Conservation (phyloP, 202 grass and related monocot species). For the Panicum hallii region DNA sequence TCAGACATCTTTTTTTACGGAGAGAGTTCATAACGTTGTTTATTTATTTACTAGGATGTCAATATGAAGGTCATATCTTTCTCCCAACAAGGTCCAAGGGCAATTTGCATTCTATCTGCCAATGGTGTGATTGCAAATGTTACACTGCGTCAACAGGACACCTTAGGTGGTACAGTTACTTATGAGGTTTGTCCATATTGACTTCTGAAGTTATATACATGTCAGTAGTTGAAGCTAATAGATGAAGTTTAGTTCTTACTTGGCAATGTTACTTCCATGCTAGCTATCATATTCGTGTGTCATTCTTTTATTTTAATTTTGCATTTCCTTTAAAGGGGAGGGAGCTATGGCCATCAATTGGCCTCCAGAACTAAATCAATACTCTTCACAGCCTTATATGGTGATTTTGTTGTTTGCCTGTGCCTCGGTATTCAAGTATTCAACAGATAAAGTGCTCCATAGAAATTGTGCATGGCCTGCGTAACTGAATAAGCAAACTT, state of each 20-base stretch:
- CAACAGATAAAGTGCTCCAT: neutral
- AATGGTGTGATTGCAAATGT: constrained; percentile 84
- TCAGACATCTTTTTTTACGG: neutral
- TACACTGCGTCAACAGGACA: constrained; percentile 71
- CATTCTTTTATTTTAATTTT: neutral
- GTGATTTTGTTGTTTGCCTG: neutral
- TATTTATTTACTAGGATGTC: constrained; percentile 62
- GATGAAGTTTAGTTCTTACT: neutral
- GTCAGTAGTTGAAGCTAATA: neutral
- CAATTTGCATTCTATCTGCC: constrained; percentile 80
- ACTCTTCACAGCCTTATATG: neutral
- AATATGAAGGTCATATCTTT: constrained; percentile 90
- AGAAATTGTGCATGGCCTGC: neutral
- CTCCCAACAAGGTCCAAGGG: constrained; percentile 80
- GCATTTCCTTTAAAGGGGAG: neutral
- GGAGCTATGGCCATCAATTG: neutral
- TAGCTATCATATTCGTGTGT: neutral
- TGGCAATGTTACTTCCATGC: neutral
- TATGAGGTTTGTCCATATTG: constrained; percentile 62
- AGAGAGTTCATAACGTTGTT: neutral
- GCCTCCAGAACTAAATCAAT: neutral
- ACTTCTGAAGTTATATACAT: neutral
- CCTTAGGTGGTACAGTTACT: constrained; percentile 77
- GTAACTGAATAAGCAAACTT: neutral
- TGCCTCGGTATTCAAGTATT: neutral